A percentile compares a stretch with the other conserved stretches of the same genome.
phyloP scores from a whole-genome alignment of 2,329 filamentous ascomycete genomes.

The Mycosphaerella sp. region DNA sequence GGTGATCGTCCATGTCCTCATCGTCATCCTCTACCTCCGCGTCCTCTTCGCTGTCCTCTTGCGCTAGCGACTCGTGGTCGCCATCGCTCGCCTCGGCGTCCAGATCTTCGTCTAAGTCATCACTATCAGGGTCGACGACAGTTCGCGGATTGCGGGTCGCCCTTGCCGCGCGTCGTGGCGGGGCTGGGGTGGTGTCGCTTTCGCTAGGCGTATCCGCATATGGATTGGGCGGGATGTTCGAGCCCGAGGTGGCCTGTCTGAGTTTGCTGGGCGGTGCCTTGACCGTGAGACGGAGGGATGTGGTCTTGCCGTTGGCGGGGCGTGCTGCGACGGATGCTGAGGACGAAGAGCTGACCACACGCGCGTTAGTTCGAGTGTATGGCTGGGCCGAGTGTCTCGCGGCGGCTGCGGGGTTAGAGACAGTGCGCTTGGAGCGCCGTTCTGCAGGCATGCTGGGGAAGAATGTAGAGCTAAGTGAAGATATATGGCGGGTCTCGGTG shows the following conservation, averaged over 20 bases:
- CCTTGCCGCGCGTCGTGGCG: slow-evolving; percentile 26
- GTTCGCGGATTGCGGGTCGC: slow-evolving; percentile 33
- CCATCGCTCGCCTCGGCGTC: slow-evolving; percentile 22
- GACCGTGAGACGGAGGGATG: slow-evolving; percentile 45
- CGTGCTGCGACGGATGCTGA: slow-evolving; percentile 34
- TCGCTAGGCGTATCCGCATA: slow-evolving; percentile 30
- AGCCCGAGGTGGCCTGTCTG: slow-evolving; percentile 41
- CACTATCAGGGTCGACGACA: slow-evolving; percentile 33
- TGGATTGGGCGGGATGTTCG: slow-evolving; percentile 30
- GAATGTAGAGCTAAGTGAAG: not conserved
- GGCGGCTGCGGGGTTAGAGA: slow-evolving; percentile 14
- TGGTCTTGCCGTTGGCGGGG: slow-evolving; percentile 38
- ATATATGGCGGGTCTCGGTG: not conserved
- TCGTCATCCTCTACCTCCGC: slow-evolving; percentile 34
- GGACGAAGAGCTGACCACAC: slow-evolving; percentile 24
- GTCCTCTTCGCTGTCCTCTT: slow-evolving; percentile 31
- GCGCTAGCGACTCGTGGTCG: slow-evolving; percentile 28
- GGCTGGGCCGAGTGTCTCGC: slow-evolving; percentile 13
- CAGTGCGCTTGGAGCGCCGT: slow-evolving; percentile 30
- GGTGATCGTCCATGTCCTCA: slow-evolving; percentile 34
- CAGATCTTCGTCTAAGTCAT: slow-evolving; percentile 27
- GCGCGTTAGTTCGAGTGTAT: slow-evolving; percentile 27
- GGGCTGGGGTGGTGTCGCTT: slow-evolving; percentile 33
- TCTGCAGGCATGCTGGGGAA: slow-evolving; percentile 29
- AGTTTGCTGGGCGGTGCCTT: slow-evolving; percentile 47